Conservation (phyloP, 2,329 filamentous ascomycete species). For the Colletotrichum sp. region DNA sequence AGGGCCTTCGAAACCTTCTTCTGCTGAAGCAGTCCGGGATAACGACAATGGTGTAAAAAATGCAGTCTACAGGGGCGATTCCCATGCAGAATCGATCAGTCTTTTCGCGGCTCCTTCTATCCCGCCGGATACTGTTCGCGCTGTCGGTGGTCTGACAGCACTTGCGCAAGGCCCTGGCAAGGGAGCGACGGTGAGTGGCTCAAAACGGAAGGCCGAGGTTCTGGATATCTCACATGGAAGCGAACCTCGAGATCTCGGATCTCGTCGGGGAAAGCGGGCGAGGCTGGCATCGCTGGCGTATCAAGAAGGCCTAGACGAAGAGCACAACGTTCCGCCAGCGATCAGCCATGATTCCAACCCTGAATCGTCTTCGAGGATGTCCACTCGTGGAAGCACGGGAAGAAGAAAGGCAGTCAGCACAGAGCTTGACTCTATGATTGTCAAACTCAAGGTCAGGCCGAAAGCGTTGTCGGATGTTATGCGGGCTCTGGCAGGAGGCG, state of each 20-base stretch:
- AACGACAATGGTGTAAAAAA: neutral
- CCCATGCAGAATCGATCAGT: neutral
- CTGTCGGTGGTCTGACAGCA: neutral
- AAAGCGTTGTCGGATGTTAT: neutral
- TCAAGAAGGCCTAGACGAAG: neutral
- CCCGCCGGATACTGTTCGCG: neutral
- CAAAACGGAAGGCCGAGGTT: constrained; percentile 6
- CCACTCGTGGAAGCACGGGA: neutral
- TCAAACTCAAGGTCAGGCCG: constrained; percentile 11
- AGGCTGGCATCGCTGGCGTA: neutral
- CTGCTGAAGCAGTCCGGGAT: neutral
- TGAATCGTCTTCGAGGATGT: neutral
- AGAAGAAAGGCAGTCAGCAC: neutral
- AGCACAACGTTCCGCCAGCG: neutral
- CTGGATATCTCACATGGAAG: neutral
- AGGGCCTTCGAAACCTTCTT: neutral
- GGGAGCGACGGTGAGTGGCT: neutral
- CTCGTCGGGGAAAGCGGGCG: neutral
- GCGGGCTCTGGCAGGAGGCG: neutral
- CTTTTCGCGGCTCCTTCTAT: neutral
- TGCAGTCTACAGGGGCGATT: too few species aligned
- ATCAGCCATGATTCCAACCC: neutral
- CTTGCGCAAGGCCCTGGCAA: constrained; percentile 6
- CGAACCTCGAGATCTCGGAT: neutral
- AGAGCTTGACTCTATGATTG: neutral